These are phyloP conservation scores for Adansonia grandidieri DNA, from an alignment of 441 rosid species.

Conservation along the genomic window DNA sequence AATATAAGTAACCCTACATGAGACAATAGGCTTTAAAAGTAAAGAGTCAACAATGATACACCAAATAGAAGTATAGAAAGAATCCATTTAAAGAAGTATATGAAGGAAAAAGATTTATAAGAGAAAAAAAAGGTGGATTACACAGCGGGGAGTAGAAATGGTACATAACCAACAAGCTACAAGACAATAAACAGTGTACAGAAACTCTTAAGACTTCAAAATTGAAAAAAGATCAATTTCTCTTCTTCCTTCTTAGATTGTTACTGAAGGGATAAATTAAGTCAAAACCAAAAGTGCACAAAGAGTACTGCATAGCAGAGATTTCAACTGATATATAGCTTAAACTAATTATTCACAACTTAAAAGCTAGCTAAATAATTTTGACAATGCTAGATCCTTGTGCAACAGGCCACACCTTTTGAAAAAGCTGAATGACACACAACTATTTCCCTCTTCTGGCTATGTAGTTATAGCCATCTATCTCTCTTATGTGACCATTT, in stretches of 20 bases:
- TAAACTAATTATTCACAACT: no score
- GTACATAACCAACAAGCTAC: background rate
- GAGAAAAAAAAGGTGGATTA: background rate
- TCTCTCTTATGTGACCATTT: no score
- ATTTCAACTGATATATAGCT: background rate
- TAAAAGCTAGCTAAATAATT: conserved; percentile 5
- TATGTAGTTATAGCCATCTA: background rate
- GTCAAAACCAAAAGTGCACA: background rate
- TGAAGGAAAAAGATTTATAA: background rate
- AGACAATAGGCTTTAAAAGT: background rate
- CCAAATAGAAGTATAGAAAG: background rate
- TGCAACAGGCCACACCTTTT: background rate
- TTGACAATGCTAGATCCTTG: background rate
- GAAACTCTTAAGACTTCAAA: background rate
- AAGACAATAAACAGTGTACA: background rate
- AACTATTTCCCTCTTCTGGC: background rate
- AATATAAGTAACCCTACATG: background rate
- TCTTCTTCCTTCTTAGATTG: background rate
- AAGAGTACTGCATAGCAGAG: background rate
- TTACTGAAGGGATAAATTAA: background rate
- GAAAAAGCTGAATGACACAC: background rate
- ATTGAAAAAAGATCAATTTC: background rate
- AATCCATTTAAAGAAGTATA: background rate
- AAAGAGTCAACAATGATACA: background rate
- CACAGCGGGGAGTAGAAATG: background rate